These are phyloP conservation scores for Tetrahymena thermophila DNA, from an alignment of 73 alveolate genomes.

Conservation along the genomic window DNA sequence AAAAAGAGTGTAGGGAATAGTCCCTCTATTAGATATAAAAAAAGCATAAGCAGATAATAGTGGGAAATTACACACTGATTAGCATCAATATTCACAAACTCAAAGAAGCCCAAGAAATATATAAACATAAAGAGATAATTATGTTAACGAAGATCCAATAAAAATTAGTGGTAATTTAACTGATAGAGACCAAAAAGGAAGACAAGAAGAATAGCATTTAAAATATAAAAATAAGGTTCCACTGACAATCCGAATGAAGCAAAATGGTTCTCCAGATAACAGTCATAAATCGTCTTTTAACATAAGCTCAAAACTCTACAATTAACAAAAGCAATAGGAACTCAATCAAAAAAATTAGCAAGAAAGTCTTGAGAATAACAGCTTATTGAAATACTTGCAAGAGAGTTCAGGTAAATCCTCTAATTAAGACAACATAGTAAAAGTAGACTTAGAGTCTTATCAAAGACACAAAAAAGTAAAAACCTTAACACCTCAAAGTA, in stretches of 20 bases:
- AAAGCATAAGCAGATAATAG: neutral
- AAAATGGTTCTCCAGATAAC: neutral
- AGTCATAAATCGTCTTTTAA: neutral
- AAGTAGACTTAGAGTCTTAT: neutral
- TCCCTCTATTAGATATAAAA: neutral
- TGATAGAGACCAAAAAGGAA: neutral
- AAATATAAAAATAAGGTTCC: neutral
- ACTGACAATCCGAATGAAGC: neutral
- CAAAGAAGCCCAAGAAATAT: neutral
- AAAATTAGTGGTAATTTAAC: neutral
- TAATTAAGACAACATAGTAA: neutral
- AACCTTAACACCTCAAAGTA: neutral
- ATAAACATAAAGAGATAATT: neutral
- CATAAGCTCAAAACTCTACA: neutral
- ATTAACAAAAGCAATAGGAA: neutral
- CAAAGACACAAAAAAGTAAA: neutral
- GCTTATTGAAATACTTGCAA: neutral
- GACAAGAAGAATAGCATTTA: neutral
- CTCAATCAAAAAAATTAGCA: neutral
- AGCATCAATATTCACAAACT: neutral
- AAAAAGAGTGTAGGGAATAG: neutral
- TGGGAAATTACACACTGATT: neutral
- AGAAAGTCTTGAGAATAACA: neutral
- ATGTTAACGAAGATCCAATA: neutral
- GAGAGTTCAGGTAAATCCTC: neutral